phyloP scores from a whole-genome alignment of 768 basidiomycete species.

The Collybiopsis confluens region DNA sequence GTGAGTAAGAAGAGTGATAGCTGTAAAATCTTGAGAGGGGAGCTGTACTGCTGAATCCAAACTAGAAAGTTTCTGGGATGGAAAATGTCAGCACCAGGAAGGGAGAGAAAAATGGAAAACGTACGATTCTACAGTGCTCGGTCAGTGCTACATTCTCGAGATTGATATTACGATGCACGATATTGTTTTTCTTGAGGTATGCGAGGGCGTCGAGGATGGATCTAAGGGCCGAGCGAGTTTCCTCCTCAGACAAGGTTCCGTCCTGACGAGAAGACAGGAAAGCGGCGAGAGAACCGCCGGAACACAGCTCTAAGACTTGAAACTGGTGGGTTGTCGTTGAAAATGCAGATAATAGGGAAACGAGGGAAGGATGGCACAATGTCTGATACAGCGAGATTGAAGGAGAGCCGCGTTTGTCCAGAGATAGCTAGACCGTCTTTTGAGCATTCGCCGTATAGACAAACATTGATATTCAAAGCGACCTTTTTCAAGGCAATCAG shows the following conservation, averaged over 20 bases:
- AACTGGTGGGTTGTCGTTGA: slow-evolving; percentile 24
- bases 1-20: slow-evolving; percentile 15
- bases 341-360: slow-evolving; percentile 41
- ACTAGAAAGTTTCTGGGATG: slow-evolving; percentile 38
- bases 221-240: slow-evolving; percentile 33
- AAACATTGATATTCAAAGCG: not conserved
- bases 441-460: not conserved
- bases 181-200: slow-evolving; percentile 36
- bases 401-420: slow-evolving; percentile 2
- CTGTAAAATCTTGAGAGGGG: slow-evolving; percentile 17
- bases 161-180: slow-evolving; percentile 42
- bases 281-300: slow-evolving; percentile 31
- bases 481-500: slow-evolving; percentile 42
- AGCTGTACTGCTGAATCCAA: slow-evolving; percentile 34
- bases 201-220: slow-evolving; percentile 36
- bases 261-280: slow-evolving; percentile 22
- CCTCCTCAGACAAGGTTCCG: slow-evolving; percentile 25
- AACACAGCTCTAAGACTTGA: slow-evolving; percentile 44
- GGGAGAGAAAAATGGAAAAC: slow-evolving; percentile 11
- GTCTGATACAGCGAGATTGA: slow-evolving; percentile 31
- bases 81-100: not conserved
- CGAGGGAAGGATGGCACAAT: slow-evolving; percentile 46
- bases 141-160: slow-evolving; percentile 36
- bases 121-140: slow-evolving; percentile 34
- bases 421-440: slow-evolving; percentile 5